Base-by-base conservation (phyloP, 306 rosid genomes). In the Sindora glabra region DNA sequence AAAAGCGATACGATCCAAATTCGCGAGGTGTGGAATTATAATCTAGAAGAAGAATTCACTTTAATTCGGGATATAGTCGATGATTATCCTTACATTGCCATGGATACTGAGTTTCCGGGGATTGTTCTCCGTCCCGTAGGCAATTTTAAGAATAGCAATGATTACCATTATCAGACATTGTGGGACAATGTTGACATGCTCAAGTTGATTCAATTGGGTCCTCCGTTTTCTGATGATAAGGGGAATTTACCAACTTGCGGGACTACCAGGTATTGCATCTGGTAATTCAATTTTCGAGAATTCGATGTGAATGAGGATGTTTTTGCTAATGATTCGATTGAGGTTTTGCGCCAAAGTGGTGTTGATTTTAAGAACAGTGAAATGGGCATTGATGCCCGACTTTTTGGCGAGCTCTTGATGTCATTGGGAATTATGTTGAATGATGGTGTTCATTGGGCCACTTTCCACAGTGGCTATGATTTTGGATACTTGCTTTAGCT, bases 31-130 rank as follows among this genome's bases (percentile, higher is more conserved):
- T 79, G 85, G 85, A 56, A 18, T 59, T 70, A 68, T 37, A 79
- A 79, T 49, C 71, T 79, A 6, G 85, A 75, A 44, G 71, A 68
- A 26, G 81, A 79, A 10, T 75, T 79, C 56, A 65, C 51, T 5
- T 44, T 75, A 48, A 72, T 79, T 16, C 70, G 78, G 12, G 76
- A 67, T 16, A 59, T 79, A 13, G 81, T 79, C 0, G 85, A 79
- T 45, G 76, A 72, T 30, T 79, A 59, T 53, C 85, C 85, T 1
- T 75, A 52, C 36, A 25, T 75, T 9, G 81, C 85, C 4, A 79
- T 79, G 85, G 85, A 79, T 67, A 79, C 81, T 0, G 85, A 79
- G 15, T 75, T 79, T 38, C 85, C 81, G 0, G 85, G 81, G 3
- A 68, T 75, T 27, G 81, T 72, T 34, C 73, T 79, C 17, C 73